Base-by-base conservation (phyloP, 371 early-diverging fungal species). In the Mucor velutinosus region DNA sequence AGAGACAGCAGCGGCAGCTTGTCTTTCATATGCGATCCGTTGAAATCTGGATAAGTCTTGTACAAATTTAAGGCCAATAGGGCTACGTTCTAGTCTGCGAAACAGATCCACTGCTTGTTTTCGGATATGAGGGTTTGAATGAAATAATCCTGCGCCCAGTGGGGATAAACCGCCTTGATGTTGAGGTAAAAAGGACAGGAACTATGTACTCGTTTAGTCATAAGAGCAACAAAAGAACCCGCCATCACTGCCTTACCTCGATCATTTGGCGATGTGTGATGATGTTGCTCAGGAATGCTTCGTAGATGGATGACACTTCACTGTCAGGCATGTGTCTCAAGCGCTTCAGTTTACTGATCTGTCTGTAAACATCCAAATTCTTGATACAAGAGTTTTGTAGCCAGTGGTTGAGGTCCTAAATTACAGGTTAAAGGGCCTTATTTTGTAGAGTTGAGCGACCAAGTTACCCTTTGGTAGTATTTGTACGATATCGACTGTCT, bases 121-220 rank as follows among this genome's bases (percentile, higher is more conserved):
- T 32, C 93, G 77, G 14, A 93, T 87, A 11, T 67, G 77, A 1
- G 78, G 74, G 14, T 88, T 79, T 1, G 92, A 90, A 67, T 94
- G 94, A 74, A 92, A 94, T 37, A 96, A 80, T 3, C 96, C 95
- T 23, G 87, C 77, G 11, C 92, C 93, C 10, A 97, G 64, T n/a
- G 93, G 92, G 45, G 87, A 82, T 45, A 95, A 73, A 7, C 97
- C 97, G 7, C 94, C 94, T 74, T 90, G 88, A 63, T 89, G 89
- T 56, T 92, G 91, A 29, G 96, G 96, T 15, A 95, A 77, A 69
- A 81, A 84, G 0, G 93, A 87, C 61, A 94, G 68, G 68, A 94
- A 89, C 91, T 91, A 29, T 55, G 56, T 21, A 37, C 11, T 21
- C 11, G 12, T 3, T 51, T 51, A 51, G 25, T 45, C 8, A 7